Evolutionary conservation across 1,284 basidiomycete genomes (phyloP).

Genomic region (Retiboletus fuscus): DNA sequence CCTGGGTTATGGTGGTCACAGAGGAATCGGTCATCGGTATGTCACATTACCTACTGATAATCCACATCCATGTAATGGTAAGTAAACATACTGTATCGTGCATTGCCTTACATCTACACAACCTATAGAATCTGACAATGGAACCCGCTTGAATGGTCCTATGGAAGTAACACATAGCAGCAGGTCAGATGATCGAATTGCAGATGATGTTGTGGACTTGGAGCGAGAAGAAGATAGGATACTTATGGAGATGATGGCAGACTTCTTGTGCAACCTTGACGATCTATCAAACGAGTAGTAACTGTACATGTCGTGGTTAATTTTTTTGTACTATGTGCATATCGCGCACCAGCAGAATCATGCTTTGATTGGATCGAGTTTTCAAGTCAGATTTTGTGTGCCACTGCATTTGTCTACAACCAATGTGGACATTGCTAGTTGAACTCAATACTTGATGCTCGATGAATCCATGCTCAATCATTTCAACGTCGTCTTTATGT

Average conservation of each 20-base stretch:
- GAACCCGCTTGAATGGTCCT: neutral
- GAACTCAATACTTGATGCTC: too few species aligned
- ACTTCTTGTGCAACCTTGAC: neutral
- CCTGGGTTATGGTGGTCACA: neutral
- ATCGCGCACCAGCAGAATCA: neutral
- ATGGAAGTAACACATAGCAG: neutral
- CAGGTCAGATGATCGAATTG: neutral
- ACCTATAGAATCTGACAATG: neutral
- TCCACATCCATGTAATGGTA: neutral
- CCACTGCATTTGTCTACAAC: too few species aligned
- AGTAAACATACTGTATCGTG: constrained; percentile 1
- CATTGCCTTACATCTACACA: neutral
- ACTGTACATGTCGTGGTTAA: neutral
- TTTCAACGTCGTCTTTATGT: too few species aligned
- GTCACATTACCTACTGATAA: neutral
- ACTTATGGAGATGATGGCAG: neutral
- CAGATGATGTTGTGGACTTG: neutral
- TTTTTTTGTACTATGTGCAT: neutral
- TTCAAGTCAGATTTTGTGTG: too few species aligned
- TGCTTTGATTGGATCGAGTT: too few species aligned
- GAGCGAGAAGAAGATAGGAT: neutral
- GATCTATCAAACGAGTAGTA: neutral
- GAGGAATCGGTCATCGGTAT: neutral
- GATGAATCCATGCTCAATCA: too few species aligned
- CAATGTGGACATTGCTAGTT: too few species aligned